Evolutionary conservation across 192 early-diverging fungal genomes (phyloP).

Genomic region (Chytriomyces sp.): DNA sequence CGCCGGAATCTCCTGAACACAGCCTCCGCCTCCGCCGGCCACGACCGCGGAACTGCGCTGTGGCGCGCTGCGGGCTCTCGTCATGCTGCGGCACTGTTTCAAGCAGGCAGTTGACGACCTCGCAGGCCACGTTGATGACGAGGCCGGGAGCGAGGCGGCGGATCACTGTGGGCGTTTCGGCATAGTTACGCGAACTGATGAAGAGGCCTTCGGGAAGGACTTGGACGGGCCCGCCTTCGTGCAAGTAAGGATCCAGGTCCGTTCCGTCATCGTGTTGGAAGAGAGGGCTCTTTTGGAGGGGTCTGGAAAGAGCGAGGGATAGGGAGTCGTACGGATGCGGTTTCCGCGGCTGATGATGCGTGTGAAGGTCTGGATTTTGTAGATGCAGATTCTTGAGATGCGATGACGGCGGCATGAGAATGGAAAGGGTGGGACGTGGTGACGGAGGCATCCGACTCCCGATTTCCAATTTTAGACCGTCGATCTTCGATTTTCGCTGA

Average conservation of each 20-base stretch:
- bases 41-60: neutral
- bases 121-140: conserved; percentile 78
- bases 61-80: neutral
- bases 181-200: conserved; percentile 65
- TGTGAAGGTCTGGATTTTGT: too few relatives aligned
- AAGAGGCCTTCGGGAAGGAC: conserved; percentile 71
- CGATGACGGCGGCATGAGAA: too few relatives aligned
- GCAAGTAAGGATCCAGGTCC: conserved; percentile 12
- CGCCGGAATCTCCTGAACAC: neutral
- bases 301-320: too few relatives aligned
- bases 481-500: too few relatives aligned
- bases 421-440: too few relatives aligned
- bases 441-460: too few relatives aligned
- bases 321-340: too few relatives aligned
- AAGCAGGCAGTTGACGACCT: conserved; percentile 58
- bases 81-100: neutral
- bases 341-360: too few relatives aligned
- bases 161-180: conserved; percentile 47
- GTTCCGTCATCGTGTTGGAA: too few relatives aligned
- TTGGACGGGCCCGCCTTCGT: conserved; percentile 50
- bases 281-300: too few relatives aligned
- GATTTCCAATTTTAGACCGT: too few relatives aligned
- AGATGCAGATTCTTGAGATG: too few relatives aligned
- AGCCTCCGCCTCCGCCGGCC: neutral
- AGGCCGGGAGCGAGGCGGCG: conserved; percentile 53